Conservation (phyloP, 2,329 filamentous ascomycete species). For the Colletotrichum sp. region DNA sequence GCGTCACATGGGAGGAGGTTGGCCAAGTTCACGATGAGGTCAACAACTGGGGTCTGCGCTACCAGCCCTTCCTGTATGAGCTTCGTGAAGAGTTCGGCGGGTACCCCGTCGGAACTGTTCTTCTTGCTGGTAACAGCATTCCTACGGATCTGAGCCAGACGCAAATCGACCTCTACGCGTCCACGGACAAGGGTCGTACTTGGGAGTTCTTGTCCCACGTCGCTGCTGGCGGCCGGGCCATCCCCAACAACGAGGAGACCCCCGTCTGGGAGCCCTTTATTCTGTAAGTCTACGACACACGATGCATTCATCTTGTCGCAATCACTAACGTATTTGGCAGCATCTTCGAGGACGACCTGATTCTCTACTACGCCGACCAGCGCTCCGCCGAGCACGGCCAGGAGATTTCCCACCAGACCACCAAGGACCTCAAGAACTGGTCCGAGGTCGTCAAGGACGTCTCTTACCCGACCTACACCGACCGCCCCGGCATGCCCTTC, state of each 20-base stretch:
- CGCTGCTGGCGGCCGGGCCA: conserved; percentile 66
- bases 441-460: conserved; percentile 62
- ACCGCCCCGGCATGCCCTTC: conserved; percentile 72
- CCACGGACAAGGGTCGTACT: conserved; percentile 61
- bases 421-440: conserved; percentile 66
- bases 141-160: conserved; percentile 65
- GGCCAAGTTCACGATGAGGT: conserved; percentile 67
- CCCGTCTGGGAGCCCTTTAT: conserved; percentile 79
- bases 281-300: conserved; percentile 32
- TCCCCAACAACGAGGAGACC: conserved; percentile 67
- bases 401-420: conserved; percentile 70
- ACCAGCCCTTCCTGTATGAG: conserved; percentile 73
- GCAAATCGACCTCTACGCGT: conserved; percentile 73
- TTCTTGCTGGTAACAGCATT: conserved; percentile 66
- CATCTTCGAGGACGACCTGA: conserved; percentile 61
- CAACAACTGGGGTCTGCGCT: conserved; percentile 69
- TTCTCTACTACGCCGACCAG: conserved; percentile 76
- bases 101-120: conserved; percentile 66
- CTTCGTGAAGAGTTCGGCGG: conserved; percentile 62
- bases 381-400: conserved; percentile 70
- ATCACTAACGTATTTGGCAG: conserved; percentile 28
- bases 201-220: conserved; percentile 74
- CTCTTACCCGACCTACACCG: conserved; percentile 64
- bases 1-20: conserved; percentile 66
- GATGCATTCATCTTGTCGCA: rapidly evolving